Base-by-base conservation (phyloP, 2,329 filamentous ascomycete species). In the Talaromyces sp. region DNA sequence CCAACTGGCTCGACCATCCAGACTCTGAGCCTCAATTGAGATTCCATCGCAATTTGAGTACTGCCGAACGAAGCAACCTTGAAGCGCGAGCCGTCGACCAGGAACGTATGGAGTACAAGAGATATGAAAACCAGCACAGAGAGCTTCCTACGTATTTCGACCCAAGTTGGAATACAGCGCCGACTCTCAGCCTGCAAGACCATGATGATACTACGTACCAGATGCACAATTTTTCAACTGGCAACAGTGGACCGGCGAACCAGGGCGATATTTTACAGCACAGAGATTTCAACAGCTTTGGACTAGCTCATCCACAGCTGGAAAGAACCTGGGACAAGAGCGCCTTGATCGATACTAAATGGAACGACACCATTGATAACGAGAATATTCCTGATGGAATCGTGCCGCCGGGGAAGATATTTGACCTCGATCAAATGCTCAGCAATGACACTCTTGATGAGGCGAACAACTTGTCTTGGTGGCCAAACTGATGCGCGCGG, bases 91-190 rank as follows among this genome's bases (percentile, higher is more conserved):
- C 13, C 31, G 13, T 53, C 21, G 57, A 59, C 27, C 53, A 56
- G 31, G 24, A 52, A 31, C 13, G 24, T n/a, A 49, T 27, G 26
- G 55, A 50, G 35, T 62, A 62, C 51, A 50, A 58, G 51, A 13
- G 24, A 17, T 62, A 62, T 21, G 53, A 38, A 19, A 41, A 54
- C 8, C 55, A 38, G 27, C 61, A 62, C 49, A 26, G 58, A 17
- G 61, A 62, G 50, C 55, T 62, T 26, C 61, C 61, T 35, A 58
- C 46, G 19, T 62, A 58, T 32, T 46, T 32, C n/a, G 46, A 59
- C 43, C 26, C 57, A 26, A 59, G 49, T 53, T 62, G 60, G 60
- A 57, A 56, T 14, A 27, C 32, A n/a, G 31, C 57, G 17, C 58
- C 58, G 13, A 59, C 57, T 21, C 14, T 55, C 21, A 21, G 43